phyloP scores from a whole-genome alignment of 495 filamentous ascomycete species.

The Astrothelium macrocarpum region DNA sequence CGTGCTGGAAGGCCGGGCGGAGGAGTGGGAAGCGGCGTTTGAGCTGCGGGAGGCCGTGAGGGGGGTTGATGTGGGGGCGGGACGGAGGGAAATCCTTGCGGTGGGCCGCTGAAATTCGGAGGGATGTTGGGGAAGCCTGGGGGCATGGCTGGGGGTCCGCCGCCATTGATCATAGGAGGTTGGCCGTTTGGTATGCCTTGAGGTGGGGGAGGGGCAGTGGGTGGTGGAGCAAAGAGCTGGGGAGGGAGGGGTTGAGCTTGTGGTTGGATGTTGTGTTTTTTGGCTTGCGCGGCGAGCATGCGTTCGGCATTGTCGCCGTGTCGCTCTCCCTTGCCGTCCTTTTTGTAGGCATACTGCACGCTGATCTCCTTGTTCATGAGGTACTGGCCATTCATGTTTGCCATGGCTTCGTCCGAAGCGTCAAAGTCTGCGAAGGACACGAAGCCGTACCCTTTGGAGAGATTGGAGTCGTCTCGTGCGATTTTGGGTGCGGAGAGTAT shows the following conservation, averaged over 20 bases:
- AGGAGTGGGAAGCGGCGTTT: conserved; percentile 10
- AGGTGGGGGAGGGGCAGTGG: conserved; percentile 34
- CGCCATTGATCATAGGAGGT: conserved; percentile 36
- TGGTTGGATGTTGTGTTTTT: conserved; percentile 82
- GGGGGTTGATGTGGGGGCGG: conserved; percentile 11
- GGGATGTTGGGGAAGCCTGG: conserved; percentile 10
- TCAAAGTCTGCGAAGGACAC: conserved; percentile 92
- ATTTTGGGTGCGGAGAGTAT: conserved; percentile 82
- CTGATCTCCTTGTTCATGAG: conserved; percentile 92
- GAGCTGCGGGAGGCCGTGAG: neutral
- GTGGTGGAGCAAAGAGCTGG: conserved; percentile 34
- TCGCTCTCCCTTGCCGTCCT: conserved; percentile 93
- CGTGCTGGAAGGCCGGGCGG: conserved; percentile 18
- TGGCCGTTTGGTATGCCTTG: conserved; percentile 47
- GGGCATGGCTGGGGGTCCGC: conserved; percentile 29
- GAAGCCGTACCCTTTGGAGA: conserved; percentile 95
- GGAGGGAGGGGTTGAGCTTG: conserved; percentile 50
- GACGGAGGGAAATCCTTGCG: conserved; percentile 37
- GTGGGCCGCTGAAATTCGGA: neutral
- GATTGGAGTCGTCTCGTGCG: conserved; percentile 79
- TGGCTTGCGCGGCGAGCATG: conserved; percentile 83
- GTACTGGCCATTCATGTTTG: conserved; percentile 93
- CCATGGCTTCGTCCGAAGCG: conserved; percentile 81
- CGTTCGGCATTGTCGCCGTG: conserved; percentile 93
- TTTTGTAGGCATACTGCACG: conserved; percentile 98